These are phyloP conservation scores for Penicillium diatomitis DNA, from an alignment of 495 filamentous ascomycete genomes.

Conservation along the genomic window DNA sequence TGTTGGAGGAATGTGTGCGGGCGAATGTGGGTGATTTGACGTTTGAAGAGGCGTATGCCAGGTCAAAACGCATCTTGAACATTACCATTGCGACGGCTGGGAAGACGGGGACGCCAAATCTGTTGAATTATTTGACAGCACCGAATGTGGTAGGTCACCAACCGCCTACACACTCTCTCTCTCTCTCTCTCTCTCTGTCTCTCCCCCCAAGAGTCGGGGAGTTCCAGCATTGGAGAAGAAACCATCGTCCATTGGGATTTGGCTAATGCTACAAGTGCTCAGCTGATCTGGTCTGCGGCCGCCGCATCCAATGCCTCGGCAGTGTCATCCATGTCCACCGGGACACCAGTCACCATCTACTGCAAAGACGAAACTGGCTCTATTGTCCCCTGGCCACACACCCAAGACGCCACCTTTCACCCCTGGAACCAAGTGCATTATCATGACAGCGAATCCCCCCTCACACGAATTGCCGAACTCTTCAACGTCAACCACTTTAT, in stretches of 20 bases:
- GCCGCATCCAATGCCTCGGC: conserved; percentile 73
- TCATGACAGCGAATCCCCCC: conserved; percentile 68
- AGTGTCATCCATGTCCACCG: conserved; percentile 39
- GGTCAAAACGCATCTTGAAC: conserved; percentile 81
- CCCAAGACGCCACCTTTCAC: conserved; percentile 56
- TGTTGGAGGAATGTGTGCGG: conserved; percentile 77
- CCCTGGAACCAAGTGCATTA: conserved; percentile 61
- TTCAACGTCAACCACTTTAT: conserved; percentile 99
- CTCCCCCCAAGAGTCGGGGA: too few species aligned
- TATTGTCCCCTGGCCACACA: conserved; percentile 70
- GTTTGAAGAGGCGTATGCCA: conserved; percentile 85
- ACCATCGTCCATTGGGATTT: neutral
- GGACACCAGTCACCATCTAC: conserved; percentile 60
- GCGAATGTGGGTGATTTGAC: conserved; percentile 84
- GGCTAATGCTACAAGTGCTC: neutral
- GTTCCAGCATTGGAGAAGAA: neutral
- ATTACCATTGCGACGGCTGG: conserved; percentile 77
- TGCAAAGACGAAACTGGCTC: conserved; percentile 75
- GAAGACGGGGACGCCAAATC: conserved; percentile 67
- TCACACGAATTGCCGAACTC: conserved; percentile 76
- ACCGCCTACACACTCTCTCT: neutral
- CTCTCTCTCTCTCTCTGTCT: neutral
- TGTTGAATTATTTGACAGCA: conserved; percentile 89
- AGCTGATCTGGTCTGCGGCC: conserved; percentile 90
- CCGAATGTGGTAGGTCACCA: conserved; percentile 72